Base-by-base conservation (phyloP, 2,329 filamentous ascomycete species). In the Chrysosporium keratinophilum region DNA sequence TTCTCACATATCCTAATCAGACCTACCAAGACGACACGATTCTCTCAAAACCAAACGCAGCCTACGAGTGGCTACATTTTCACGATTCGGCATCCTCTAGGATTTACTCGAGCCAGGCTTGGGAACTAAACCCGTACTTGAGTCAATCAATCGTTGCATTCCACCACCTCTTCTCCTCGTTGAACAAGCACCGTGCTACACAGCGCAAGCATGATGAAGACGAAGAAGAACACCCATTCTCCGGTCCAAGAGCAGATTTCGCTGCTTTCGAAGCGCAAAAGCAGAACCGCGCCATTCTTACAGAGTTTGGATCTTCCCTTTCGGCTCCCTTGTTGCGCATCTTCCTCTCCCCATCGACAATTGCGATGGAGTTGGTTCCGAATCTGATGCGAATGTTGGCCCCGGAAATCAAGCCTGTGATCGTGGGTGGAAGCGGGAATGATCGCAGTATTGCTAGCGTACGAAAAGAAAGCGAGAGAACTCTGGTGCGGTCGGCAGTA, bases 1-100 rank as follows among this genome's bases (percentile, higher is more conserved):
- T 96, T 64, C 77, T 85, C 19, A 80, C 86, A 60, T 98, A 95
- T 67, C 89, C 91, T 0, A 82, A 81, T 41, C 87, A 89, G 61
- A 83, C 89, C 17, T 98, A 86, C 70, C 94, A 96, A 71, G 93
- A 98, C 67, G 93, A 98, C 68, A 85, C 84, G 0, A 85, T 88
- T 61, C 81, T 98, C 33, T 87, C 84, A 34, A 98, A 98, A 65
- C 94, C 94, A 0, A 83, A 85, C 60, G 74, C 79, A 1, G 88
- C 88, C 0, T 95, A 95, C 68, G 91, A 96, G 64, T 98, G 93
- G 93, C 79, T 98, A 53, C 78, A 94, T 67, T 97, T 98, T 69
- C 87, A 96, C 69, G 93, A 97, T 63, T 75, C 76, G 0, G 83
- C 95, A 58, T 88, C 88, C 20, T 83, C 84, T 0, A 82, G 84